phyloP scores from a whole-genome alignment of 1,284 basidiomycete species.

The Laetiporus sulphureus region DNA sequence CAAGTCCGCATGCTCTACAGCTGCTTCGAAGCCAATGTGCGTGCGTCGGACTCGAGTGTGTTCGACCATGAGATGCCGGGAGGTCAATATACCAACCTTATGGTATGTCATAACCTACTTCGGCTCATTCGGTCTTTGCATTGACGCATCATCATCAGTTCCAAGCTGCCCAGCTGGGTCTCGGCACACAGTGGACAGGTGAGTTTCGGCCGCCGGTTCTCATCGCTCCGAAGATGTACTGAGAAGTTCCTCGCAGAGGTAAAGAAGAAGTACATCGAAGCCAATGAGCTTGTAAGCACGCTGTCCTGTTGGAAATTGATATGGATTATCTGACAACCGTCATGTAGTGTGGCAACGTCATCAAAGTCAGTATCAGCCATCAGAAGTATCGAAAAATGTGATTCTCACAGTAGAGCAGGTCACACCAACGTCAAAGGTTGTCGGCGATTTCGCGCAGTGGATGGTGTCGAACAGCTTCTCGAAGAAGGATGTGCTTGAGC shows the following conservation, averaged over 20 bases:
- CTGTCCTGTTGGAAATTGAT: constrained; percentile 4
- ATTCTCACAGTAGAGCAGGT: constrained; percentile 42
- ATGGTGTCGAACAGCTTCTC: constrained; percentile 94
- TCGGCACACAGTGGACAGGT: constrained; percentile 96
- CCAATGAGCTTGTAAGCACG: constrained; percentile 76
- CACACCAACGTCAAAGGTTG: constrained; percentile 98
- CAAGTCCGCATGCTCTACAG: constrained; percentile 94
- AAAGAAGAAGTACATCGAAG: constrained; percentile 98
- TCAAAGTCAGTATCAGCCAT: constrained; percentile 54
- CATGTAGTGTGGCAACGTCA: constrained; percentile 87
- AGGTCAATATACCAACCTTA: constrained; percentile 93
- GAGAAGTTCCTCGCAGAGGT: constrained; percentile 57
- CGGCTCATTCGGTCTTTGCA: no score
- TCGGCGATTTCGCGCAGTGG: constrained; percentile 99
- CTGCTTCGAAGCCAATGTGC: constrained; percentile 98
- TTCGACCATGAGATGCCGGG: constrained; percentile 99
- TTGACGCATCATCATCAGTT: no score
- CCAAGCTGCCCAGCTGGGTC: constrained; percentile 96
- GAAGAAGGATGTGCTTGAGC: constrained; percentile 81
- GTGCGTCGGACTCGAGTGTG: constrained; percentile 93
- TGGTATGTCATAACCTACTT: no score
- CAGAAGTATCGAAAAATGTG: no score
- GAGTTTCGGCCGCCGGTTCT: constrained; percentile 15
- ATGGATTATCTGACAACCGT: constrained; percentile 7
- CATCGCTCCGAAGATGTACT: constrained; percentile 9